Base-by-base conservation (phyloP, 2,329 filamentous ascomycete species). In the Macrophomina phaseolina region DNA sequence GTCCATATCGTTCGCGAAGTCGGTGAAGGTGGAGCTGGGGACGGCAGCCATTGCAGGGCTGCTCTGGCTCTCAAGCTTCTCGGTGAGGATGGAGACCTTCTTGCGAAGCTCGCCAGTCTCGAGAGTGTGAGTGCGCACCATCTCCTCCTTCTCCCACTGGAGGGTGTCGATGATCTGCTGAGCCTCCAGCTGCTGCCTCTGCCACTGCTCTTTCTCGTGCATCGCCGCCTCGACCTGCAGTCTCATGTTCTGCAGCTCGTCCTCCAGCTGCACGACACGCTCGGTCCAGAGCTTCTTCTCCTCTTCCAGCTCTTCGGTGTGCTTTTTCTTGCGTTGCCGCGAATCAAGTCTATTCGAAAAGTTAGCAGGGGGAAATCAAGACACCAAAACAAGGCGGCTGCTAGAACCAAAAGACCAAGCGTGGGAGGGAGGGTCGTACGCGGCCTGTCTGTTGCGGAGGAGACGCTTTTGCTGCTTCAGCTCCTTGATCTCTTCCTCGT, bases 391-490 rank as follows among this genome's bases (percentile, higher is more conserved):
- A 68, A 70, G 70, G 72, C 72, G 66, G 68, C 70, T 70, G 71
- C 71, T 73, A 69, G 73, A 69, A 87, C 91, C 84, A 77, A 74
- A 73, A 66, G 70, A 70, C 63, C 53, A 62, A 61, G 52, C 8
- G 56, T 23, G 56, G 45, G 40, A 49, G 58, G 64, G 53, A 63
- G 67, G 72, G 71, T 82, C 83, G 75, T 89, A 97, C 93, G 95
- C 95, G 81, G 95, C 95, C 83, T 98, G 94, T 75, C 95, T 89
- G 82, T 99, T 99, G 75, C 95, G 88, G 70, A 99, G 85, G 69
- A 99, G 85, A 68, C 95, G 90, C 85, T 98, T 98, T 81, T 97
- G 95, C 79, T 97, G 93, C 87, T 99, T 99, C 75, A 99, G 86
- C 82, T 98, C 94, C 85, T 97, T 98, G 83, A 97, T 91, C 83